These are phyloP conservation scores for Mycena capillaripes DNA, from an alignment of 768 basidiomycete species.

Conservation along the genomic window DNA sequence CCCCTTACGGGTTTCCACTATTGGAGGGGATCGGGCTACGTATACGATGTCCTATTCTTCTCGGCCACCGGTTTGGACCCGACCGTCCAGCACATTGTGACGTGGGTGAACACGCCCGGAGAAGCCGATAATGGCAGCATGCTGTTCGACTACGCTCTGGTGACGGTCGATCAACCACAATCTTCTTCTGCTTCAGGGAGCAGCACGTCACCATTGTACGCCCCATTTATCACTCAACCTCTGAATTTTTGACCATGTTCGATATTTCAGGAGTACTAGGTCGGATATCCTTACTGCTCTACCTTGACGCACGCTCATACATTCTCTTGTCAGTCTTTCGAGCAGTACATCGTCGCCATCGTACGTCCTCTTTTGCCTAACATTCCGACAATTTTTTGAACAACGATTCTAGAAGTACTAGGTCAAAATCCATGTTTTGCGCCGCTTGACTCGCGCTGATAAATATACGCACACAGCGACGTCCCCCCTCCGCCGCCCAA, in stretches of 20 bases:
- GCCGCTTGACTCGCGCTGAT: not conserved
- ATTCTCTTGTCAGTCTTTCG: constrained; percentile 2
- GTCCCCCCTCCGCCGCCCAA: not conserved
- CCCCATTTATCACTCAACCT: not conserved
- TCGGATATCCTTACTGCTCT: not conserved
- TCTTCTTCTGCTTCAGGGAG: not conserved
- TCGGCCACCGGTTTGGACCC: constrained; percentile 3
- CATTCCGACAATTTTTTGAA: not conserved
- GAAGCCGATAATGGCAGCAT: not conserved
- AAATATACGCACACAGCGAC: not conserved
- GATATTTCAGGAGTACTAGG: not conserved
- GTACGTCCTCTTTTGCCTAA: not conserved
- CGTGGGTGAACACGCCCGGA: not conserved
- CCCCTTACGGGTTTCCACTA: constrained; percentile 7
- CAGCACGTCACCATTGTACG: not conserved
- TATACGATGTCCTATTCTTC: constrained; percentile 5
- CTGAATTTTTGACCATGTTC: not conserved
- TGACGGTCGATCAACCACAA: not conserved
- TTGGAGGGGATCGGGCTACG: not conserved
- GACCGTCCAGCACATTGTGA: constrained; percentile 3
- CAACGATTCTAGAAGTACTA: constrained; percentile 1
- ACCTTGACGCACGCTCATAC: not conserved
- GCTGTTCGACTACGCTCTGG: constrained; percentile 7
- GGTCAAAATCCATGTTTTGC: constrained; percentile 1
- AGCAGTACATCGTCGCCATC: not conserved